phyloP scores from a whole-genome alignment of 1,139 yeast species.

The Debaryomyces coudertii region DNA sequence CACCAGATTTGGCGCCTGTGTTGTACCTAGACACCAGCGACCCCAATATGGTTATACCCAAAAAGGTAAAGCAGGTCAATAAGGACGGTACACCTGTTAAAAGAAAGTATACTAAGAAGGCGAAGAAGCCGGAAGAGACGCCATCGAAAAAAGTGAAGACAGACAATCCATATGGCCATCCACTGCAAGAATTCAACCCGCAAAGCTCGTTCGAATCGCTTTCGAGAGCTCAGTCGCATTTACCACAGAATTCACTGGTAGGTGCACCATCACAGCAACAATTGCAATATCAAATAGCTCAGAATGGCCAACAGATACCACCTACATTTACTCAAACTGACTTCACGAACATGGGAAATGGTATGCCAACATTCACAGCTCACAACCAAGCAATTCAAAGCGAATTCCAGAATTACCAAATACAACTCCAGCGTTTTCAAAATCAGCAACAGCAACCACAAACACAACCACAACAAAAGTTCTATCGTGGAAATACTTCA shows the following conservation, averaged over 20 bases:
- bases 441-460: constrained; percentile 21
- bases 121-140: constrained; percentile 38
- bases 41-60: constrained; percentile 49
- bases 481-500: constrained; percentile 7
- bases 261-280: constrained; percentile 1
- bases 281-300: constrained; percentile 15
- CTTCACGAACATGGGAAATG: constrained; percentile 22
- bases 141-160: constrained; percentile 41
- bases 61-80: constrained; percentile 47
- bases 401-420: constrained; percentile 36
- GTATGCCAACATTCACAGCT: constrained; percentile 17
- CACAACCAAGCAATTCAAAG: constrained; percentile 24
- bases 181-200: constrained; percentile 6
- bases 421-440: constrained; percentile 29
- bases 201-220: constrained; percentile 4
- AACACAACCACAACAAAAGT: constrained; percentile 18
- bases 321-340: constrained; percentile 31
- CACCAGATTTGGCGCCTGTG: constrained; percentile 59
- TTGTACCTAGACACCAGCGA: constrained; percentile 52
- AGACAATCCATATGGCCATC: constrained; percentile 17
- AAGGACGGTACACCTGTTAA: constrained; percentile 51
- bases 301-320: constrained; percentile 14
- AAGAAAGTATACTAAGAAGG: constrained; percentile 45
- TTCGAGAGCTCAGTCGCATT: constrained; percentile 1
- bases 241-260: background rate